Percentiles rank a stretch among this genome's conserved stretches.
These are phyloP conservation scores for Diversispora eburnea DNA, from an alignment of 192 early-diverging fungal species.

Conservation along the genomic window DNA sequence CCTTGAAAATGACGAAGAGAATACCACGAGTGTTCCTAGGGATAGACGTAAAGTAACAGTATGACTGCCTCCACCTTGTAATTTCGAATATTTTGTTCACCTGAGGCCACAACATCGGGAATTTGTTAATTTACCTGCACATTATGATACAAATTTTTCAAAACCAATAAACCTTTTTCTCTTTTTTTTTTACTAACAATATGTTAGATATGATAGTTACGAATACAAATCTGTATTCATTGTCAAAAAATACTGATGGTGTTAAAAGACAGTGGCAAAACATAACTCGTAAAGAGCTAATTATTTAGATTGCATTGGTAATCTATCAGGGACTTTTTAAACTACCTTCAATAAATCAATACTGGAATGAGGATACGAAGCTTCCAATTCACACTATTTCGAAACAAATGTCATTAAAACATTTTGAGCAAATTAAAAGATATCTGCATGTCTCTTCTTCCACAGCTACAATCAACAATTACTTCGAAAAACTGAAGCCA, in stretches of 20 bases:
- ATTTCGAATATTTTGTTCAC: constrained; percentile 5
- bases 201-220: neutral
- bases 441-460: too few species aligned
- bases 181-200: neutral
- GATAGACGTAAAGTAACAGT: neutral
- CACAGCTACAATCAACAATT: too few species aligned
- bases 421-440: too few species aligned
- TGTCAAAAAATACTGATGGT: neutral
- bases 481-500: too few species aligned
- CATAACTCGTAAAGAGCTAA: neutral
- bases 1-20: neutral
- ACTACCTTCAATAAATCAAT: too few species aligned
- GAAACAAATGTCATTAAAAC: too few species aligned
- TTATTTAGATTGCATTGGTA: too few species aligned
- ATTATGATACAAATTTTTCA: neutral
- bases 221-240: neutral
- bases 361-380: too few species aligned
- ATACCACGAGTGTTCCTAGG: neutral
- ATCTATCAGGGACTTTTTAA: too few species aligned
- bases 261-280: neutral
- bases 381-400: too few species aligned
- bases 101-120: neutral
- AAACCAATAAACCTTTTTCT: constrained; percentile 8
- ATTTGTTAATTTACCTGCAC: neutral
- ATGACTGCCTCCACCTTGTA: neutral